phyloP scores from a whole-genome alignment of 78 protist genomes.

The Emiliania huxleyi region DNA sequence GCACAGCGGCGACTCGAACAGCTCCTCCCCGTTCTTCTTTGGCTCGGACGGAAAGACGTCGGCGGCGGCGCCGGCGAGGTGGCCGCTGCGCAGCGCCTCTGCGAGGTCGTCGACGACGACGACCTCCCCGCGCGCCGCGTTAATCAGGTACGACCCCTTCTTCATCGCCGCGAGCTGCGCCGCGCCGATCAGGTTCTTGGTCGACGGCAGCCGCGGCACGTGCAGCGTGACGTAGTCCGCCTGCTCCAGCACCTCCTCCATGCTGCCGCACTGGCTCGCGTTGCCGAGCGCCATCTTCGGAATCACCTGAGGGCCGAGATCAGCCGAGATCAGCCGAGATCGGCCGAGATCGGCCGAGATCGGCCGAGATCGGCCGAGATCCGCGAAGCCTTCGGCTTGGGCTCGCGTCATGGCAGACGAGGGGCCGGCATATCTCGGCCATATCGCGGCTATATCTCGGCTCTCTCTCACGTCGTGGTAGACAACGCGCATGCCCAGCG shows the following conservation, averaged over 20 bases:
- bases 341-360: too few species aligned
- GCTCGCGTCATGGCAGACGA: too few species aligned
- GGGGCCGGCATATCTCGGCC: too few species aligned
- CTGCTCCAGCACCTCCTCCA: slow-evolving; percentile 57
- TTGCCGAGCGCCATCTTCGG: slow-evolving; percentile 79
- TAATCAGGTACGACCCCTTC: slow-evolving; percentile 70
- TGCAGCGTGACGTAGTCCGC: slow-evolving; percentile 86
- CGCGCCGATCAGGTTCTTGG: slow-evolving; percentile 69
- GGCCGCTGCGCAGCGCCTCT: slow-evolving; percentile 71
- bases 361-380: too few species aligned
- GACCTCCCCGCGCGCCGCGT: slow-evolving; percentile 81
- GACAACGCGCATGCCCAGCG: slow-evolving; percentile 83
- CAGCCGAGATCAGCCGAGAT: too few species aligned
- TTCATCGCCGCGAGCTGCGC: slow-evolving; percentile 74
- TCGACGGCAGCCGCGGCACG: slow-evolving; percentile 78
- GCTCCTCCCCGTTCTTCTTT: neutral
- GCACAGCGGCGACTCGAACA: slow-evolving; percentile 44
- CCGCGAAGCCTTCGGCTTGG: too few species aligned
- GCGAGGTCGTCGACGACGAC: slow-evolving; percentile 72
- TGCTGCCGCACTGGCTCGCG: slow-evolving; percentile 39
- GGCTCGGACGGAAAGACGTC: slow-evolving; percentile 92
- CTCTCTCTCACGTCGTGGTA: slow-evolving; percentile 87
- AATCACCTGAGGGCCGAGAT: too few species aligned
- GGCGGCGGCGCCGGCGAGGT: slow-evolving; percentile 81
- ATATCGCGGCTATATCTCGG: too few species aligned